Evolutionary conservation across 306 rosid species (phyloP).

Genomic region (Sicyos edulis): DNA sequence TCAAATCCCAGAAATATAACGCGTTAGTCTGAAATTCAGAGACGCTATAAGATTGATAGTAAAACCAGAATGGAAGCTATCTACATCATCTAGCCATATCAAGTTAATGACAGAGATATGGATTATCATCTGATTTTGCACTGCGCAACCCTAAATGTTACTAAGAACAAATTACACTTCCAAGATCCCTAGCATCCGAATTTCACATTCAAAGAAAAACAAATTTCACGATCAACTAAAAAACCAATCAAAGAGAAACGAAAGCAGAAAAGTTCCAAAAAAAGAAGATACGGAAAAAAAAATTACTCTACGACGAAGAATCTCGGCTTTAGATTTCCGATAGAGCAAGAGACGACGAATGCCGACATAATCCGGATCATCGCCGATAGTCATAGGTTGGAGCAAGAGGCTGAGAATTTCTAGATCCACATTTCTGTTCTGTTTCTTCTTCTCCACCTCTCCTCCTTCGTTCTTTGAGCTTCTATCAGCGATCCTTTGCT

Average conservation of each 20-base stretch:
- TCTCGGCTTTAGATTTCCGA: slow-evolving; percentile 55
- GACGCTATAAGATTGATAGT: not conserved
- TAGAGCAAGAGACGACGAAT: slow-evolving; percentile 73
- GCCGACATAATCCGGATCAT: slow-evolving; percentile 57
- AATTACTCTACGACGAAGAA: slow-evolving; percentile 60
- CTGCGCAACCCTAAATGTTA: not conserved
- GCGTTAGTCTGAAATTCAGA: not conserved
- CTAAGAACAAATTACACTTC: not conserved
- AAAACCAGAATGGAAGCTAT: not conserved
- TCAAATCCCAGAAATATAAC: not conserved
- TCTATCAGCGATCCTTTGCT: slow-evolving; percentile 27
- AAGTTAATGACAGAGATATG: not conserved
- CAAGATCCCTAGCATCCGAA: not conserved
- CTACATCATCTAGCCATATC: not conserved
- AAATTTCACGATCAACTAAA: not conserved
- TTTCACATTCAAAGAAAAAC: not conserved
- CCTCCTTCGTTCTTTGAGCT: slow-evolving; percentile 26
- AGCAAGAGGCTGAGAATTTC: slow-evolving; percentile 65
- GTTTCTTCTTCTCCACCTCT: slow-evolving; percentile 12
- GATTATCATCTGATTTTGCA: not conserved
- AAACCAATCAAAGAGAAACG: not conserved
- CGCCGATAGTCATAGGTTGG: slow-evolving; percentile 50
- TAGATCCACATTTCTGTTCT: slow-evolving; percentile 46
- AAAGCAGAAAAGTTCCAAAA: not conserved
- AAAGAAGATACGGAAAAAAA: slow-evolving; percentile 18